Evolutionary conservation across 768 basidiomycete genomes (phyloP), one percentile per base, ranked within the genome.

Genomic region (Lactarius quietus): DNA sequence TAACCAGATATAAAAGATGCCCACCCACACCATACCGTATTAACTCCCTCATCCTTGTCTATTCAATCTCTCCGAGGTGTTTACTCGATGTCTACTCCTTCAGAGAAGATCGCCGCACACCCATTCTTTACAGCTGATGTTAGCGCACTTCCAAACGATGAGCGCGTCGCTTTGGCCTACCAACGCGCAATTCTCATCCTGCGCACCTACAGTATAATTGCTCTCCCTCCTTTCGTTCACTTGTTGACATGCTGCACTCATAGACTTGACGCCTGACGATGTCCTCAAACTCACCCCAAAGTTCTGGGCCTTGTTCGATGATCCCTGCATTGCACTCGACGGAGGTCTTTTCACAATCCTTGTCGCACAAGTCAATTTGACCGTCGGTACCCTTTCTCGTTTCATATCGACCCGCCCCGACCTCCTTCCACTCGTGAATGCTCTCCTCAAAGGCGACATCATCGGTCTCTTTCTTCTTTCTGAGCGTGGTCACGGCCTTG

Each of bases 401-500:
- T 81, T 84, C 73, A 70, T 83, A 29, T 74, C 75, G 55, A 75
- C 67, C 48, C 79, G 83, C 6, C 83, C 83, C 7, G 83, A 85
- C 68, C 74, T 86, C 35, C 75, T 75, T 48, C 79, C 81, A 6
- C 74, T 85, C 3, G 78, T 86, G 3, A 75, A 83, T 61, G 74
- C 78, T 38, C 74, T 86, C n/a, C 72, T 86, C 45, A 77, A 79
- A 26, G 82, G 85, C 48, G 83, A 85, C 26, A 81, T 80, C 17
- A 79, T 83, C 56, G 45, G 59, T 1, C 55, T 67, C n/a, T 53
- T 41, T 12, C 59, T 68, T 20, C 59, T 67, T 28, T 54, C 67
- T 9, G 85, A 85, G 74, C 79, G 82, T 10, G 84, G 83, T 1
- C 86, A 86, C 64, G 85, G 84, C 17, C 72, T 86, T 17, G 85